Conservation (phyloP, 805 yeast species). For the Candida krabiensis region DNA sequence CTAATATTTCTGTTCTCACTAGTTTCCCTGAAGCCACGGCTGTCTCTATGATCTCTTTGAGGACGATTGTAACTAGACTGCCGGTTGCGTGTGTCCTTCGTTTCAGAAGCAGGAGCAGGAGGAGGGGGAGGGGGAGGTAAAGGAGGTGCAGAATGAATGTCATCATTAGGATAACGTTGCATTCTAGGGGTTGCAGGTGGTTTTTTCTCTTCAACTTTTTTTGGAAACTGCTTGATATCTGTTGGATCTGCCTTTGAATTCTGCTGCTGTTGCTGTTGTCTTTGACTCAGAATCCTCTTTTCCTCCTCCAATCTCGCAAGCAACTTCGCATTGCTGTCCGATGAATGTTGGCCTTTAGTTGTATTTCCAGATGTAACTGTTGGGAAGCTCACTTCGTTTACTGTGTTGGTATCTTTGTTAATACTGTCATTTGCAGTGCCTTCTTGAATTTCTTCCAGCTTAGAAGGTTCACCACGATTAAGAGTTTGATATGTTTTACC, state of each 20-base stretch:
- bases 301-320: constrained; percentile 17
- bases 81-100: neutral
- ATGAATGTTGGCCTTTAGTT: neutral
- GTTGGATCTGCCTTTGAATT: constrained; percentile 4
- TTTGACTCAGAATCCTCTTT: constrained; percentile 13
- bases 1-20: constrained; percentile 3
- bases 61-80: neutral
- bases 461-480: neutral
- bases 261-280: constrained; percentile 8
- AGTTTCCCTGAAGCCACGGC: constrained; percentile 1
- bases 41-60: constrained; percentile 1
- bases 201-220: neutral
- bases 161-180: neutral
- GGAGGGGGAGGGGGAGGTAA: constrained; percentile 15
- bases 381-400: neutral
- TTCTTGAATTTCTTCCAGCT: neutral
- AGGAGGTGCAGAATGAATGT: constrained; percentile 10
- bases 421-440: neutral
- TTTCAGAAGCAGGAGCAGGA: neutral
- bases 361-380: no score
- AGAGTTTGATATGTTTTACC: neutral
- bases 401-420: neutral
- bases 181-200: neutral
- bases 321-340: constrained; percentile 5
- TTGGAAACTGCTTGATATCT: no score